A percentile compares a stretch with the other conserved stretches of the same genome.
Evolutionary conservation across 768 basidiomycete species (phyloP).

Genomic region (Pleurotus giganteus): DNA sequence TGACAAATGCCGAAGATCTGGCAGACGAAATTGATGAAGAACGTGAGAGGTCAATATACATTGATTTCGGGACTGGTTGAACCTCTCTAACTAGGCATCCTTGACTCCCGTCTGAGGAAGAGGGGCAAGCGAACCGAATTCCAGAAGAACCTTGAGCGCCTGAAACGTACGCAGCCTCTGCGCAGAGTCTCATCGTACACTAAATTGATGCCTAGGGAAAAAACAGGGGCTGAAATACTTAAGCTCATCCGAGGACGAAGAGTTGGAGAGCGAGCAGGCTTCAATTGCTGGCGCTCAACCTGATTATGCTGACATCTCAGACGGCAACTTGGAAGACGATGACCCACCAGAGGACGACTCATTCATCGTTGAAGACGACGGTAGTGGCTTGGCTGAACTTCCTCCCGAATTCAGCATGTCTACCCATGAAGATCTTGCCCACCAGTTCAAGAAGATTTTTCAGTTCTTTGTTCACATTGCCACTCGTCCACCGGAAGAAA

Average conservation of each 20-base stretch:
- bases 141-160: conserved; percentile 60
- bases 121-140: conserved; percentile 59
- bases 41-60: conserved; percentile 36
- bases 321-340: conserved; percentile 33
- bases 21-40: conserved; percentile 55
- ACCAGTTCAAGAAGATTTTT: conserved; percentile 86
- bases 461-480: conserved; percentile 86
- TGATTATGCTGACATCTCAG: conserved; percentile 29
- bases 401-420: conserved; percentile 81
- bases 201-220: conserved; percentile 31
- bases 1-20: conserved; percentile 40
- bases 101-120: conserved; percentile 60
- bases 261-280: conserved; percentile 19
- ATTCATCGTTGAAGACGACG: conserved; percentile 72
- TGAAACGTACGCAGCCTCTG: conserved; percentile 49
- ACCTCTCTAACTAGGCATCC: conserved; percentile 43
- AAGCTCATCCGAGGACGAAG: conserved; percentile 29
- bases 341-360: conserved; percentile 38
- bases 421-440: conserved; percentile 68
- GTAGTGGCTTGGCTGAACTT: conserved; percentile 39
- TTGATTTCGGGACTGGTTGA: background rate
- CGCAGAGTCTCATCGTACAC: background rate
- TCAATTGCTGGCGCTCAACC: conserved; percentile 50
- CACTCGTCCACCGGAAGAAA: conserved; percentile 49
- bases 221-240: conserved; percentile 36